phyloP scores from a whole-genome alignment of 148 eudicot genomes.

The Camellia granthamiana region DNA sequence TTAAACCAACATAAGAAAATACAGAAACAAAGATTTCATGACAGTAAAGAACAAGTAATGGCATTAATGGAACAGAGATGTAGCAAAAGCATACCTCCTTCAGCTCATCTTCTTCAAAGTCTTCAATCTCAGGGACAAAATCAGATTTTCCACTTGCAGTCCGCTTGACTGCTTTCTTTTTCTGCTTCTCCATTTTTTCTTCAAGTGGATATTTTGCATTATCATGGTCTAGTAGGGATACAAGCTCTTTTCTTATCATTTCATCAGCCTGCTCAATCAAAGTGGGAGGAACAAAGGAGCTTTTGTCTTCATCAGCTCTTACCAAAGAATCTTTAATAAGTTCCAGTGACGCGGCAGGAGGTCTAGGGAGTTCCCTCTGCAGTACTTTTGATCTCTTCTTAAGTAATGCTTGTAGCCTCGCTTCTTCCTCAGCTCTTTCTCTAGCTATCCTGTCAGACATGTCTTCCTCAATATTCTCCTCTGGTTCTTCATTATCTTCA shows the following conservation, averaged over 20 bases:
- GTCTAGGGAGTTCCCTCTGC: conserved; percentile 98
- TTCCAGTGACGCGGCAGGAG: conserved; percentile 76
- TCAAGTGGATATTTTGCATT: conserved; percentile 89
- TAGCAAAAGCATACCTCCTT: conserved; percentile 57
- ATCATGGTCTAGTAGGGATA: conserved; percentile 85
- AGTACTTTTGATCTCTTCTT: conserved; percentile 91
- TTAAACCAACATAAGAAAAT: background rate
- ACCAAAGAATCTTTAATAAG: conserved; percentile 66
- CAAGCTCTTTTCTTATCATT: conserved; percentile 78
- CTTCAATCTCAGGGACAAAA: conserved; percentile 68
- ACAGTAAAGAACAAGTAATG: background rate
- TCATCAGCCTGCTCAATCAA: conserved; percentile 95
- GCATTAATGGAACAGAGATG: background rate
- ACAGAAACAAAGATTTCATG: background rate
- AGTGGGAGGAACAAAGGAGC: conserved; percentile 95
- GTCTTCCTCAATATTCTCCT: conserved; percentile 92
- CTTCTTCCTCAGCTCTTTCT: conserved; percentile 94
- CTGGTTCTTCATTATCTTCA: conserved; percentile 84
- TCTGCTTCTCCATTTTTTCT: conserved; percentile 75
- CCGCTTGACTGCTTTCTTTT: conserved; percentile 76
- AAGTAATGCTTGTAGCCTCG: conserved; percentile 74
- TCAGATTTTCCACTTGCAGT: conserved; percentile 45
- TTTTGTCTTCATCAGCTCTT: conserved; percentile 90
- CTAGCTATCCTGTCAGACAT: conserved; percentile 96
- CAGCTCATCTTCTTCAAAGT: conserved; percentile 72